Evolutionary conservation across 2,329 filamentous ascomycete genomes (phyloP).

Genomic region (Colletotrichum orbiculare): DNA sequence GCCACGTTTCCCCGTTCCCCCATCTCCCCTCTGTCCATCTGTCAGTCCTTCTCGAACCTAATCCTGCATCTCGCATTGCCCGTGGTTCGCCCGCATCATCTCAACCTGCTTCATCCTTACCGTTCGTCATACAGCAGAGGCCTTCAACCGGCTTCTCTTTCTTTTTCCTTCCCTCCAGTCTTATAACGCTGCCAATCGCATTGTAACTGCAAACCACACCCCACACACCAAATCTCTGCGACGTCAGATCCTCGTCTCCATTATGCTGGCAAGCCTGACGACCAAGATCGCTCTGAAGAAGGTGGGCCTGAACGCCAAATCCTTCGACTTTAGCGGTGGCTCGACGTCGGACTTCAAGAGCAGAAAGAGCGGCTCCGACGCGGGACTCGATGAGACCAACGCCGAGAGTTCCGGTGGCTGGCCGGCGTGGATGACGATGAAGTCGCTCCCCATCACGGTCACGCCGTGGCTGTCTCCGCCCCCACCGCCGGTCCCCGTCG

Average conservation of each 20-base stretch:
- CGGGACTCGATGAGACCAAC: slow-evolving; percentile 44
- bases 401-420: slow-evolving; percentile 44
- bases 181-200: no score
- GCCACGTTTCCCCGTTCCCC: slow-evolving; percentile 8
- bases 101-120: slow-evolving; percentile 27
- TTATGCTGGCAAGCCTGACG: slow-evolving; percentile 66
- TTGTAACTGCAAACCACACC: background rate
- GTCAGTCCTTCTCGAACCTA: slow-evolving; percentile 2
- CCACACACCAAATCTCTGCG: background rate
- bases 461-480: slow-evolving; percentile 64
- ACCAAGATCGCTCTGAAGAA: slow-evolving; percentile 70
- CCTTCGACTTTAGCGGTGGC: slow-evolving; percentile 53
- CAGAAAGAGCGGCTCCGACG: slow-evolving; percentile 39
- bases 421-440: slow-evolving; percentile 61
- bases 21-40: slow-evolving; percentile 4
- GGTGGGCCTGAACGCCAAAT: slow-evolving; percentile 63
- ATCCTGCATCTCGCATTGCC: slow-evolving; percentile 23
- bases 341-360: slow-evolving; percentile 47
- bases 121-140: background rate
- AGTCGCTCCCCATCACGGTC: slow-evolving; percentile 61
- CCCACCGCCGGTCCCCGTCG: slow-evolving; percentile 61
- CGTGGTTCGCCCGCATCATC: slow-evolving; percentile 1
- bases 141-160: background rate
- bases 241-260: slow-evolving; percentile 34
- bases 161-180: slow-evolving; percentile 2